A percentile compares a stretch with the other conserved stretches of the same genome.
These are phyloP conservation scores for Aspergillus costaricaensis DNA, from an alignment of 2,329 filamentous ascomycete species.

Conservation along the genomic window DNA sequence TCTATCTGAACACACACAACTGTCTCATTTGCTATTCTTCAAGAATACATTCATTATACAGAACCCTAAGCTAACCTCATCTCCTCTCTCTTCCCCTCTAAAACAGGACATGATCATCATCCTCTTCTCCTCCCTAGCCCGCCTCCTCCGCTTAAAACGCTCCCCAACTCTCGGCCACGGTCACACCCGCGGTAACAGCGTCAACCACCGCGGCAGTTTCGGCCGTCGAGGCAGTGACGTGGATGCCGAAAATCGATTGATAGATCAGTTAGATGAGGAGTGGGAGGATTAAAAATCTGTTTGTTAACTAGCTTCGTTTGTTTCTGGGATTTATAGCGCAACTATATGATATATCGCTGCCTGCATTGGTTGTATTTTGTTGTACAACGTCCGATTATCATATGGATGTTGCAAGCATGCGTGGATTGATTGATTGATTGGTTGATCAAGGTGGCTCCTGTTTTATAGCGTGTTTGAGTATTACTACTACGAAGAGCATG, in stretches of 20 bases:
- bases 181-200: slow-evolving; percentile 36
- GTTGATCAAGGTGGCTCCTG: too few species aligned
- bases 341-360: too few species aligned
- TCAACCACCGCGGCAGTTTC: slow-evolving; percentile 29
- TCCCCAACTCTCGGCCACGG: slow-evolving; percentile 40
- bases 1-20: neutral
- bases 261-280: slow-evolving; percentile 94
- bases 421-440: too few species aligned
- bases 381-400: too few species aligned
- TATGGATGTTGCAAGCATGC: too few species aligned
- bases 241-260: slow-evolving; percentile 89
- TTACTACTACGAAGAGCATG: too few species aligned
- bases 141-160: slow-evolving; percentile 39
- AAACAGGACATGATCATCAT: slow-evolving; percentile 51
- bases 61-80: slow-evolving; percentile 11
- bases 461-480: too few species aligned
- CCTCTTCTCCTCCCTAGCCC: slow-evolving; percentile 47
- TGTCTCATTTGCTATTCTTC: too few species aligned
- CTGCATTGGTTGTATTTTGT: too few species aligned
- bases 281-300: slow-evolving; percentile 73
- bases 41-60: neutral
- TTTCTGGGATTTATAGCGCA: neutral
- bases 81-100: neutral
- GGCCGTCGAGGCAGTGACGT: slow-evolving; percentile 39
- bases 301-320: neutral